These are phyloP conservation scores for Backusella tarrabulga DNA, from an alignment of 192 early-diverging fungal species.

Conservation along the genomic window DNA sequence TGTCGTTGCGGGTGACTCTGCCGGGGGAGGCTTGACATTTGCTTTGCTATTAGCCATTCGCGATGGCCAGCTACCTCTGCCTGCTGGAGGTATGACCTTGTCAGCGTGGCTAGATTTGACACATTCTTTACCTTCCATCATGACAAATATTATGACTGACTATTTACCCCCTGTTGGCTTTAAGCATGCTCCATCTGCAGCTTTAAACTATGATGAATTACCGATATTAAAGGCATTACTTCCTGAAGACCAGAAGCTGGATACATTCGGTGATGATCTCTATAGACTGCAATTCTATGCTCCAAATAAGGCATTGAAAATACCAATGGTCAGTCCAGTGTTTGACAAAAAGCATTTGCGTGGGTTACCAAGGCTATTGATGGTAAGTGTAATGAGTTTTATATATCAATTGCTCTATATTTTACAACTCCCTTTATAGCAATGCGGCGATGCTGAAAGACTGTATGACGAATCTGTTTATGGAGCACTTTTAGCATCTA, in stretches of 20 bases:
- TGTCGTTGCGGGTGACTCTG: constrained; percentile 67
- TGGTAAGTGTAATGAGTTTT: constrained; percentile 32
- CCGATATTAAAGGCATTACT: constrained; percentile 8
- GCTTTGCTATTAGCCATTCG: constrained; percentile 55
- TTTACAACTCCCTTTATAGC: constrained; percentile 15
- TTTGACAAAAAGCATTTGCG: constrained; percentile 34
- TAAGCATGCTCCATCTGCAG: constrained; percentile 34
- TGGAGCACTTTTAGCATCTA: constrained; percentile 36
- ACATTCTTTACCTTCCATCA: constrained; percentile 45
- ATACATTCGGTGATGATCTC: constrained; percentile 12
- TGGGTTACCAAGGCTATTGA: constrained; percentile 41
- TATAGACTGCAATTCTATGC: constrained; percentile 47
- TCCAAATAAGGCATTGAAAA: constrained; percentile 38
- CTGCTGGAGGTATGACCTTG: constrained; percentile 52
- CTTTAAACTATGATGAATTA: constrained; percentile 20
- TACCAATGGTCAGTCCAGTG: constrained; percentile 47
- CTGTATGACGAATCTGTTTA: constrained; percentile 49
- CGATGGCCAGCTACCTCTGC: constrained; percentile 53
- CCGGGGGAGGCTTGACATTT: constrained; percentile 64
- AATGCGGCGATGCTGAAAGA: constrained; percentile 43
- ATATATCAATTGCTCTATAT: not conserved
- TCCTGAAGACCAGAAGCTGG: not conserved
- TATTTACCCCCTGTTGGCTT: constrained; percentile 50
- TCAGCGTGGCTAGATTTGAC: constrained; percentile 68
- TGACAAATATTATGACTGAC: constrained; percentile 32